Percentiles rank a stretch among this genome's conserved stretches.
phyloP scores from a whole-genome alignment of 129 eudicot genomes.

The Flaveria linearis region DNA sequence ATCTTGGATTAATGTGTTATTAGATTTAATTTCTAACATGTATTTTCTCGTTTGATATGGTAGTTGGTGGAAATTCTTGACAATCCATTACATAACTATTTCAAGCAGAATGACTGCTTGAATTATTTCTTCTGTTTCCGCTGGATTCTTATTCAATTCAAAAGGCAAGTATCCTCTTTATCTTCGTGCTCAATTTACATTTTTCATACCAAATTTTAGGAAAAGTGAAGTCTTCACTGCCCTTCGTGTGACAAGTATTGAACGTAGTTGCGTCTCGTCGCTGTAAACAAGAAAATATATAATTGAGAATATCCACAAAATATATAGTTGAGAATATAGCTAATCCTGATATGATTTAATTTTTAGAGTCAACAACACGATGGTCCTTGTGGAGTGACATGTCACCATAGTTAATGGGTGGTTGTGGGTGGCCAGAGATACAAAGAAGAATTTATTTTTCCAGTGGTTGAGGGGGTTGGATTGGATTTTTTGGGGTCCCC shows the following conservation, averaged over 20 bases:
- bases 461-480: too few relatives aligned
- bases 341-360: background rate
- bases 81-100: constrained; percentile 77
- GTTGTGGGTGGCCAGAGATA: too few relatives aligned
- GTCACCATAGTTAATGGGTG: too few relatives aligned
- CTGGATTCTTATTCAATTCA: constrained; percentile 95
- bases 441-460: too few relatives aligned
- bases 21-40: constrained; percentile 22
- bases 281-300: background rate
- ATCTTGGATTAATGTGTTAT: background rate
- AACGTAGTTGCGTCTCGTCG: background rate
- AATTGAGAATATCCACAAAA: background rate
- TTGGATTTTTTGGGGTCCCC: too few relatives aligned
- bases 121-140: constrained; percentile 97
- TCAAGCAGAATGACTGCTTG: constrained; percentile 78
- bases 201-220: background rate
- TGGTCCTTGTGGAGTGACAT: too few relatives aligned
- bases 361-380: background rate
- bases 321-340: background rate
- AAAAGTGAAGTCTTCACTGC: background rate
- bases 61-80: constrained; percentile 92
- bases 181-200: background rate
- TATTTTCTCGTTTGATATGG: constrained; percentile 20
- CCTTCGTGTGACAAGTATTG: background rate
- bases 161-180: constrained; percentile 54